phyloP scores from a whole-genome alignment of 768 basidiomycete species.

The Tricholoma furcatifolium region DNA sequence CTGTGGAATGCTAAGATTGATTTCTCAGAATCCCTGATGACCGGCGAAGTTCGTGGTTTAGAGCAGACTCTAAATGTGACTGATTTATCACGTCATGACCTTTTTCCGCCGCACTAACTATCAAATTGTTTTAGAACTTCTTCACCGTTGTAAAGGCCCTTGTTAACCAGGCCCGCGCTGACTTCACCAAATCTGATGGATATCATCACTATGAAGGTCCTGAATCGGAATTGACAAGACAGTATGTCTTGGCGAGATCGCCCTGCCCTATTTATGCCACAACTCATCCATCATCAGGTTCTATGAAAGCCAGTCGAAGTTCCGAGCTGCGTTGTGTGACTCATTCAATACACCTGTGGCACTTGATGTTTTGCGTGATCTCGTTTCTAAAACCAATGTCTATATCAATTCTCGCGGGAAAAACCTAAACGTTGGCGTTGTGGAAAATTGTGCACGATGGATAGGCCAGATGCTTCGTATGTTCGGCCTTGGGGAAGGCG shows the following conservation, averaged over 20 bases:
- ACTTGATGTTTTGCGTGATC: constrained; percentile 69
- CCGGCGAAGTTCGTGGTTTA: constrained; percentile 81
- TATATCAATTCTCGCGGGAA: constrained; percentile 75
- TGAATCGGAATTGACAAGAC: constrained; percentile 68
- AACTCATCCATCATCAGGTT: constrained; percentile 45
- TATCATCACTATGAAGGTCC: constrained; percentile 61
- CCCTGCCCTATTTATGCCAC: not conserved
- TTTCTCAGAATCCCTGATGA: constrained; percentile 89
- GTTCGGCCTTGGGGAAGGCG: constrained; percentile 78
- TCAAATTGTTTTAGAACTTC: constrained; percentile 69
- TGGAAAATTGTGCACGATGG: constrained; percentile 69
- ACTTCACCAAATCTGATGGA: constrained; percentile 52
- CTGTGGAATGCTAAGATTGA: constrained; percentile 93
- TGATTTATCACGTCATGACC: constrained; percentile 3
- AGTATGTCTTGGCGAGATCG: constrained; percentile 37
- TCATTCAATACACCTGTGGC: constrained; percentile 96
- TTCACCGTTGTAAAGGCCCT: constrained; percentile 87
- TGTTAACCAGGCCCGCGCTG: constrained; percentile 50
- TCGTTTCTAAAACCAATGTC: constrained; percentile 83
- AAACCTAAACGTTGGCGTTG: constrained; percentile 56
- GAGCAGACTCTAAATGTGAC: constrained; percentile 86
- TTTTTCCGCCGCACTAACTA: constrained; percentile 10
- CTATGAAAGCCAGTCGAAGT: constrained; percentile 68
- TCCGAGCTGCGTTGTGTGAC: constrained; percentile 88
- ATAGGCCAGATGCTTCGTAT: constrained; percentile 70